phyloP scores from a whole-genome alignment of 1,284 basidiomycete species.

The Veloboletus limbatus region DNA sequence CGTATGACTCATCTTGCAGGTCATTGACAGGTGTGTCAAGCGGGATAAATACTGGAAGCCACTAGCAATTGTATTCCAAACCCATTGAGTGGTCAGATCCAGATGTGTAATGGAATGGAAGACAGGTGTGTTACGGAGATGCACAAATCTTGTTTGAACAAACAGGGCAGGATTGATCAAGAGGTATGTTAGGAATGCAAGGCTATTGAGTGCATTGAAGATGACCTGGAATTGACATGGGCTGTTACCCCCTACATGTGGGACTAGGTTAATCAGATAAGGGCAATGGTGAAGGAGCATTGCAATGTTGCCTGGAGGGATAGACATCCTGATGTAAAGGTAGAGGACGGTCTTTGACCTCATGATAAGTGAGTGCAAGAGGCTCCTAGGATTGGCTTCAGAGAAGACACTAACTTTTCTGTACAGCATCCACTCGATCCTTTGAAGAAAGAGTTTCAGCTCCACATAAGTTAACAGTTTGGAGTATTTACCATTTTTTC shows the following conservation, averaged over 20 bases:
- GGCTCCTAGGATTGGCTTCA: too few species aligned
- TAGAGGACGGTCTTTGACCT: background rate
- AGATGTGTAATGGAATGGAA: conserved; percentile 1
- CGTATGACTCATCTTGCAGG: too few species aligned
- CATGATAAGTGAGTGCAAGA: background rate
- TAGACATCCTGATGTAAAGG: background rate
- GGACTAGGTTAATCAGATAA: background rate
- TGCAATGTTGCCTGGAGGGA: background rate
- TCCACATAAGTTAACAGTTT: background rate
- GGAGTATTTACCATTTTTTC: background rate
- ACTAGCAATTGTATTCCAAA: background rate
- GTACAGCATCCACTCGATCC: background rate
- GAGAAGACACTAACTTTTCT: too few species aligned
- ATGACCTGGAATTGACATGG: background rate
- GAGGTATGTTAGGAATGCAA: background rate
- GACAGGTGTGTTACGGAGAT: background rate
- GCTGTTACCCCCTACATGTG: background rate
- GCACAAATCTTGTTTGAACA: background rate
- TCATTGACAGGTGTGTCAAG: conserved; percentile 5
- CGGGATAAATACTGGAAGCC: background rate
- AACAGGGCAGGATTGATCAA: background rate
- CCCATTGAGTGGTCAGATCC: background rate
- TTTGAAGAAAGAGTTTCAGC: background rate
- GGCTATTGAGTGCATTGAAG: background rate
- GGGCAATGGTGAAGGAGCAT: background rate